Conservation (phyloP, 495 filamentous ascomycete genomes). For the Penicillium arizonense region DNA sequence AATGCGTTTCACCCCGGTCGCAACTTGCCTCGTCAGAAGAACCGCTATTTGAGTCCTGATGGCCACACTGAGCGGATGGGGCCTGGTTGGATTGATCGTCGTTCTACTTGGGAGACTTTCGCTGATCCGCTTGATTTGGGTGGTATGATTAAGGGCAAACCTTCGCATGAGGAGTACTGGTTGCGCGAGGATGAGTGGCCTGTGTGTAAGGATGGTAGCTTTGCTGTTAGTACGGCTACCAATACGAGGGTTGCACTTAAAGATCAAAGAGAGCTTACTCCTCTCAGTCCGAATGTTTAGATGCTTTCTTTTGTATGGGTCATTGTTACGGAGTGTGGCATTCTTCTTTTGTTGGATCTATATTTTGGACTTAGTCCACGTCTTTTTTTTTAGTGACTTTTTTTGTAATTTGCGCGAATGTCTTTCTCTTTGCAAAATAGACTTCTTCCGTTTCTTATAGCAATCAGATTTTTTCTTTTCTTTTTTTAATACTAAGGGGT, state of each 20-base stretch:
- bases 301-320: not conserved
- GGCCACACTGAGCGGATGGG: constrained; percentile 34
- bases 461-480: too few relatives aligned
- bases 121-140: constrained; percentile 34
- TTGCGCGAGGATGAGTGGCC: constrained; percentile 25
- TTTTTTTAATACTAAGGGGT: too few relatives aligned
- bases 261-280: not conserved
- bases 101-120: constrained; percentile 29
- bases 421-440: too few relatives aligned
- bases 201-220: constrained; percentile 30
- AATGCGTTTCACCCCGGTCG: constrained; percentile 36
- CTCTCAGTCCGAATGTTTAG: not conserved
- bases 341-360: too few relatives aligned
- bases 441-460: too few relatives aligned
- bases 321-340: not conserved
- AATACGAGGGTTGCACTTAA: constrained; percentile 2
- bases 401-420: too few relatives aligned
- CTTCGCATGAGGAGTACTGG: constrained; percentile 35
- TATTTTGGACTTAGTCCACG: too few relatives aligned
- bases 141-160: constrained; percentile 23
- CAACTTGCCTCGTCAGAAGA: constrained; percentile 29
- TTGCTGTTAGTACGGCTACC: constrained; percentile 29
- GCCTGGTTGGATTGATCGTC: constrained; percentile 38
- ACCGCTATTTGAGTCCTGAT: constrained; percentile 31
- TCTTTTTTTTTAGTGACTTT: too few relatives aligned